phyloP scores from a whole-genome alignment of 441 rosid species.

The Gossypium lobatum region DNA sequence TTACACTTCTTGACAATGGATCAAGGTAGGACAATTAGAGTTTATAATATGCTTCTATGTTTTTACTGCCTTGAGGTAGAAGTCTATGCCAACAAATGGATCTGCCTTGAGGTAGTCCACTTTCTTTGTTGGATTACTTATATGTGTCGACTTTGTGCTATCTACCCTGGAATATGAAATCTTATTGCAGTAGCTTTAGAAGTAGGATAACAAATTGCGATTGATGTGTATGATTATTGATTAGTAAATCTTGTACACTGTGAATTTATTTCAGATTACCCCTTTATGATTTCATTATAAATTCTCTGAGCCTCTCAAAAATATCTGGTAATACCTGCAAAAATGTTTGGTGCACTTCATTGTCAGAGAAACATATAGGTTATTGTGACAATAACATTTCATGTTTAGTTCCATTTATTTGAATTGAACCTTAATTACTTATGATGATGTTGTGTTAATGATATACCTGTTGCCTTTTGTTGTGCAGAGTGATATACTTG shows the following conservation, averaged over 20 bases:
- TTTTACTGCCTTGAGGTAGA: neutral
- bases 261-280: conserved; percentile 44
- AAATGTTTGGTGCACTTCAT: no score
- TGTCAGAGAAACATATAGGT: conserved; percentile 58
- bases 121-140: neutral
- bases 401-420: neutral
- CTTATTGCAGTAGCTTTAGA: neutral
- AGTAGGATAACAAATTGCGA: neutral
- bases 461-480: neutral
- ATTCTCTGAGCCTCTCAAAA: no score
- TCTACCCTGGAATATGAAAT: neutral
- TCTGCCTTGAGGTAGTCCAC: neutral
- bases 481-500: conserved; percentile 56
- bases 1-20: conserved; percentile 77
- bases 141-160: no score
- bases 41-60: neutral
- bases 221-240: neutral
- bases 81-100: neutral
- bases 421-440: neutral
- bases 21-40: conserved; percentile 45
- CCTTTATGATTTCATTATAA: conserved; percentile 14
- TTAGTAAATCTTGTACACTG: conserved; percentile 4
- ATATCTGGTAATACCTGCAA: no score
- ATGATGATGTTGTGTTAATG: neutral
- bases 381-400: neutral